These are phyloP conservation scores for Penicillium sp. DNA, from an alignment of 2,329 filamentous ascomycete genomes.

Conservation along the genomic window DNA sequence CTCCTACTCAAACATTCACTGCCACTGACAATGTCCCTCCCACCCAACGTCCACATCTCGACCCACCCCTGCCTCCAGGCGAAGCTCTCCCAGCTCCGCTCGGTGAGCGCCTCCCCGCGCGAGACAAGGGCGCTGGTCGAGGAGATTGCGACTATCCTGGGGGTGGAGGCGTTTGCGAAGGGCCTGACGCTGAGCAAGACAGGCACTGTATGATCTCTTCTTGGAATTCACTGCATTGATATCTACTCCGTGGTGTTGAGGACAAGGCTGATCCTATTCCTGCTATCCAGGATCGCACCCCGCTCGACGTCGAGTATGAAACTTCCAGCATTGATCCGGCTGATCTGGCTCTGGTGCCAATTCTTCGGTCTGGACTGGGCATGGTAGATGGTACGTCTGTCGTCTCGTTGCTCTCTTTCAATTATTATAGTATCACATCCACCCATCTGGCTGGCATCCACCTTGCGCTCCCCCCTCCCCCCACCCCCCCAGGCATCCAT, in stretches of 20 bases:
- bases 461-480: no score
- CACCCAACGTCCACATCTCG: conserved; percentile 70
- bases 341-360: conserved; percentile 80
- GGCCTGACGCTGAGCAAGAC: conserved; percentile 60
- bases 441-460: neutral
- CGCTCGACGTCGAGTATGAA: conserved; percentile 74
- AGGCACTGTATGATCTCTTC: conserved; percentile 59
- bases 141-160: conserved; percentile 81
- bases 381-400: conserved; percentile 74
- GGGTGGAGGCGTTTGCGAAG: conserved; percentile 73
- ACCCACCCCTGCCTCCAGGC: conserved; percentile 80
- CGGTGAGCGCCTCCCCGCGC: conserved; percentile 65
- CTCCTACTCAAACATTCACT: neutral
- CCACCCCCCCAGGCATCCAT: no score
- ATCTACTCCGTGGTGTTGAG: neutral
- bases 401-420: neutral
- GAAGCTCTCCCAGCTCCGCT: conserved; percentile 89
- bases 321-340: conserved; percentile 64
- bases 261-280: neutral
- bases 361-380: conserved; percentile 85
- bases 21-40: conserved; percentile 40
- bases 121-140: conserved; percentile 82
- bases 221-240: neutral
- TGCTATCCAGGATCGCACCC: conserved; percentile 66
- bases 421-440: neutral